Evolutionary conservation across 1,284 basidiomycete genomes (phyloP).

Genomic region (Exobasidium cylindrosporum): DNA sequence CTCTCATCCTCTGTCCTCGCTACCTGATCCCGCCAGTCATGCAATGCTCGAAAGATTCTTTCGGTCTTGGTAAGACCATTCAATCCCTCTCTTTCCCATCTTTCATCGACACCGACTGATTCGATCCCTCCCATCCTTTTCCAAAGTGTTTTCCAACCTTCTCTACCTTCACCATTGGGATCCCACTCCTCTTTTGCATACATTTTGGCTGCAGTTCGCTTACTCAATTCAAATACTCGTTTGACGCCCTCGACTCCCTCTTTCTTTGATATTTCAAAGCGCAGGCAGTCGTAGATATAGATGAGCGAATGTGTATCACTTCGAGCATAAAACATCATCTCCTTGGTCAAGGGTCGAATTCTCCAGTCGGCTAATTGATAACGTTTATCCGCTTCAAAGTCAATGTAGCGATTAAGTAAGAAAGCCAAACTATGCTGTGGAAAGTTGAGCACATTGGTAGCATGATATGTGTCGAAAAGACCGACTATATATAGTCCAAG

Average conservation of each 20-base stretch:
- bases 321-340: slow-evolving; percentile 88
- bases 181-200: slow-evolving; percentile 55
- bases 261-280: slow-evolving; percentile 69
- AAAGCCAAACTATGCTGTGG: slow-evolving; percentile 77
- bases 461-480: slow-evolving; percentile 94
- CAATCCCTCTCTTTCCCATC: slow-evolving; percentile 20
- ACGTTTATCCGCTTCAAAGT: slow-evolving; percentile 88
- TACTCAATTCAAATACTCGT: slow-evolving; percentile 43
- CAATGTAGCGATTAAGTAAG: slow-evolving; percentile 83
- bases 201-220: slow-evolving; percentile 38
- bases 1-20: slow-evolving; percentile 87
- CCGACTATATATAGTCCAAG: slow-evolving; percentile 91
- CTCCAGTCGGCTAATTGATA: slow-evolving; percentile 98
- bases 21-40: slow-evolving; percentile 78
- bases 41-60: slow-evolving; percentile 68
- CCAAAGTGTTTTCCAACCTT: slow-evolving; percentile 50
- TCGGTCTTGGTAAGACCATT: slow-evolving; percentile 56
- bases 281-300: slow-evolving; percentile 88
- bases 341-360: slow-evolving; percentile 77
- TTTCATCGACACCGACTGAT: slow-evolving; percentile 31
- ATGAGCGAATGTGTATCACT: slow-evolving; percentile 94
- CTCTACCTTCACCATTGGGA: slow-evolving; percentile 34
- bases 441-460: slow-evolving; percentile 70
- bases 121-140: slow-evolving; percentile 56
- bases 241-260: slow-evolving; percentile 56